These are phyloP conservation scores for Leccinum disarticulatum DNA, from an alignment of 768 basidiomycete genomes.

Conservation along the genomic window DNA sequence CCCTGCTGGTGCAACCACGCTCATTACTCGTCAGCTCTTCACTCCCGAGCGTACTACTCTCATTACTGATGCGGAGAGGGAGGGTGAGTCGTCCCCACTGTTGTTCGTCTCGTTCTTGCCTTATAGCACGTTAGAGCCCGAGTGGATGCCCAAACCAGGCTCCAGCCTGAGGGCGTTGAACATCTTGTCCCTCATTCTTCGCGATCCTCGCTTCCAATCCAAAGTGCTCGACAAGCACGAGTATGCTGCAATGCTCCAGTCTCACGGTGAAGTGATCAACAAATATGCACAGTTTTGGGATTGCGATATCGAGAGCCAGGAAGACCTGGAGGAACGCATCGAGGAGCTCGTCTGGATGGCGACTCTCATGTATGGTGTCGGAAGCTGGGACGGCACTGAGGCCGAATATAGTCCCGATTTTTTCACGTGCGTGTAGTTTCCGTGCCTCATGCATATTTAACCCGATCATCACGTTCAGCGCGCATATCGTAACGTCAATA, in stretches of 20 bases:
- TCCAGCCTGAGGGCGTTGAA: conserved; percentile 46
- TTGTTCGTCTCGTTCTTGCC: neutral
- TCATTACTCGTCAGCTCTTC: conserved; percentile 37
- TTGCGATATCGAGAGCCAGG: conserved; percentile 35
- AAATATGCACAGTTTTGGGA: conserved; percentile 50
- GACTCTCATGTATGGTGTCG: conserved; percentile 58
- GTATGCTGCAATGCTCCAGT: conserved; percentile 36
- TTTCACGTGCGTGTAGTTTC: conserved; percentile 48
- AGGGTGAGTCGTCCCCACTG: conserved; percentile 4
- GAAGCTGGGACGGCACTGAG: conserved; percentile 44
- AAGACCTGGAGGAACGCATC: conserved; percentile 49
- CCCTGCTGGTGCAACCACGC: conserved; percentile 32
- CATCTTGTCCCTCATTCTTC: conserved; percentile 54
- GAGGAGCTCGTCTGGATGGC: conserved; percentile 64
- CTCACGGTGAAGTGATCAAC: conserved; percentile 41
- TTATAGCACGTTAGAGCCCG: conserved; percentile 16
- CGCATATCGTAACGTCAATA: conserved; percentile 69
- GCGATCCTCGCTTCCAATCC: conserved; percentile 42
- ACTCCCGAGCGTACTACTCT: conserved; percentile 20
- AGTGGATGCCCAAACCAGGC: conserved; percentile 31
- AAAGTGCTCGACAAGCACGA: conserved; percentile 32
- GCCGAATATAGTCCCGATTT: conserved; percentile 60
- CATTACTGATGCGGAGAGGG: conserved; percentile 22
- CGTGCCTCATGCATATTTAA: no score
- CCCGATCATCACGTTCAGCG: conserved; percentile 36